phyloP scores from a whole-genome alignment of 192 early-diverging fungal genomes.

The Fimicolochytrium jonesii region DNA sequence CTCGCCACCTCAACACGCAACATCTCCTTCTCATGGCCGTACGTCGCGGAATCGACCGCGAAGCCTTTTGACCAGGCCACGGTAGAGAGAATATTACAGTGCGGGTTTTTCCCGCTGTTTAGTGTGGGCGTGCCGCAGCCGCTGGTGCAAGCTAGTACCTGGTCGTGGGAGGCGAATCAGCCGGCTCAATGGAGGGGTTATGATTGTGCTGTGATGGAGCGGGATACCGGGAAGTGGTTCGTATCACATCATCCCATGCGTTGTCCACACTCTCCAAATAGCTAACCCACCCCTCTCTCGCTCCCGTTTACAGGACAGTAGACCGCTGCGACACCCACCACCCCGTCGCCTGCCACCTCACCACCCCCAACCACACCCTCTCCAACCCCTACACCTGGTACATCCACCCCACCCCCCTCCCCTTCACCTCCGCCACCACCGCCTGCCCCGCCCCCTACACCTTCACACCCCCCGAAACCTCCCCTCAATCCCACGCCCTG shows the following conservation, averaged over 20 bases:
- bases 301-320: background rate
- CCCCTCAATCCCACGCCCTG: constrained; percentile 8
- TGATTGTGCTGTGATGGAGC: constrained; percentile 15
- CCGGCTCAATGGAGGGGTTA: background rate
- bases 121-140: background rate
- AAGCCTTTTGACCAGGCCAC: constrained; percentile 2
- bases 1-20: background rate
- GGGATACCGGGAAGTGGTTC: constrained; percentile 6
- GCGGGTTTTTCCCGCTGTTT: constrained; percentile 21
- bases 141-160: constrained; percentile 7
- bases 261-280: background rate
- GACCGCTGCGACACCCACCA: background rate
- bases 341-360: constrained; percentile 2
- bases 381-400: constrained; percentile 4
- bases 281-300: background rate
- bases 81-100: background rate
- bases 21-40: constrained; percentile 16
- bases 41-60: constrained; percentile 2
- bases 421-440: background rate
- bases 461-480: constrained; percentile 6
- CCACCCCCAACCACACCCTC: background rate
- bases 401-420: background rate
- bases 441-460: constrained; percentile 1
- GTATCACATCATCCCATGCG: background rate
- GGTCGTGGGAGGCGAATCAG: constrained; percentile 12